Base-by-base conservation (phyloP, 345 rosid species). In the Linum tenue region DNA sequence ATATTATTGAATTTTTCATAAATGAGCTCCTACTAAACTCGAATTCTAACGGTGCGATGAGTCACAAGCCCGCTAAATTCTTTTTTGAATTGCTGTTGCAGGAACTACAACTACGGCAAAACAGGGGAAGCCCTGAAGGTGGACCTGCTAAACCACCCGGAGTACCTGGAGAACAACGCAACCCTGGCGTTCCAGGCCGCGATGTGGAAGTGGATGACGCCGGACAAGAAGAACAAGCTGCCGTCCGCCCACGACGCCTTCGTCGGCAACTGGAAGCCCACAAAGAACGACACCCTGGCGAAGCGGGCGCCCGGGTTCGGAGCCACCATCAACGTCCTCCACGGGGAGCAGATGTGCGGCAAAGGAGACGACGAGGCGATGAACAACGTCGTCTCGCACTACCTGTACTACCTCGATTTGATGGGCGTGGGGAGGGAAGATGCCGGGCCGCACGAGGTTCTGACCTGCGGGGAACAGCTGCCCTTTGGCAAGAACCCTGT, bases 341-440 rank as follows among this genome's bases (percentile, higher is more conserved):
- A 86, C 17, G 92, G 90, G 16, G 96, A 89, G 50, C 55, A 6
- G 42, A 68, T 78, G 2, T 89, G 96, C 15, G 92, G 92, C 7
- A 57, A 57, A 22, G 60, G 60, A 7, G 60, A 57, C 60, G 60
- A 57, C 60, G 60, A 57, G 36, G 36, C 60, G 36, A 57, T 57
- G 60, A 57, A 57, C 60, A 57, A 57, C 60, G 60, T 37, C 36
- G 60, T 57, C 31, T 57, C 60, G 7, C 60, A 57, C 22, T 57
- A 57, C 60, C 22, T 57, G 60, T 79, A 88, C 62, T 86, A 91
- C 75, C 89, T 91, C 2, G 98, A 92, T 68, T 74, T 89, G 31
- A 75, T 89, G 78, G 98, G 98, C 2, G 85, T 89, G 4, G 95
- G 96, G 39, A 73, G 98, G 36, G 96, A 92, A 65, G 92, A 87